Evolutionary conservation across 2,329 filamentous ascomycete species (phyloP).

Genomic region (Trichophyton schoenleinii): DNA sequence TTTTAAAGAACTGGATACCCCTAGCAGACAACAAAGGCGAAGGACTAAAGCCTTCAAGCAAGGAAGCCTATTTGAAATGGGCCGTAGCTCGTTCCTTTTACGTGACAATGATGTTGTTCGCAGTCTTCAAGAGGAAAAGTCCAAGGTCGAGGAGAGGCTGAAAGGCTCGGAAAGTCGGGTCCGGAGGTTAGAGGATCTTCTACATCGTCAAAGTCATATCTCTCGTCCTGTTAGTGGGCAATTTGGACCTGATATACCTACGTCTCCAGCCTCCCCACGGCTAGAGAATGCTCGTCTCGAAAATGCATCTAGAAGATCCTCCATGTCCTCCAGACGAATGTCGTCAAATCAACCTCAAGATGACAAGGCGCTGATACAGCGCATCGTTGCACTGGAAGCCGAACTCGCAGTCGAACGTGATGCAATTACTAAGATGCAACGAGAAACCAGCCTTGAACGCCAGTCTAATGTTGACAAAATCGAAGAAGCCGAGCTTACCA

Average conservation of each 20-base stretch:
- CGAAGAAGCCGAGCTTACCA: slow-evolving; percentile 79
- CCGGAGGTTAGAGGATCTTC: slow-evolving; percentile 75
- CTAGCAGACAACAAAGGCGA: slow-evolving; percentile 75
- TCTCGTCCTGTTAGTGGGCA: slow-evolving; percentile 42
- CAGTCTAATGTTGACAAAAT: slow-evolving; percentile 53
- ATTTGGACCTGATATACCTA: slow-evolving; percentile 32
- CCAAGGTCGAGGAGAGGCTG: slow-evolving; percentile 57
- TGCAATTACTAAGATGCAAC: slow-evolving; percentile 52
- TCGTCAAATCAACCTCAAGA: slow-evolving; percentile 48
- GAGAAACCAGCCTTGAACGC: slow-evolving; percentile 51
- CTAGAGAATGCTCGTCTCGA: slow-evolving; percentile 29
- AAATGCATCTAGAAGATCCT: slow-evolving; percentile 43
- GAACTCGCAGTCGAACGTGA: slow-evolving; percentile 66
- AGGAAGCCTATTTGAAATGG: slow-evolving; percentile 85
- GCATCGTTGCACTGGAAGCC: slow-evolving; percentile 57
- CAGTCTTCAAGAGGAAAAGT: slow-evolving; percentile 72
- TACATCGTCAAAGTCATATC: slow-evolving; percentile 64
- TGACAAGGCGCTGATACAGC: slow-evolving; percentile 49
- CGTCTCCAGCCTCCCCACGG: slow-evolving; percentile 30
- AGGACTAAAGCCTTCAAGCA: slow-evolving; percentile 91
- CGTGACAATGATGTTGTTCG: slow-evolving; percentile 72
- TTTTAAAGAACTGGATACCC: slow-evolving; percentile 64
- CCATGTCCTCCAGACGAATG: slow-evolving; percentile 47
- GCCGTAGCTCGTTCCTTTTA: slow-evolving; percentile 72
- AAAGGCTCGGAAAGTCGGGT: slow-evolving; percentile 82